Base-by-base conservation (phyloP, 2,329 filamentous ascomycete species). In the Fusarium marasasianum region DNA sequence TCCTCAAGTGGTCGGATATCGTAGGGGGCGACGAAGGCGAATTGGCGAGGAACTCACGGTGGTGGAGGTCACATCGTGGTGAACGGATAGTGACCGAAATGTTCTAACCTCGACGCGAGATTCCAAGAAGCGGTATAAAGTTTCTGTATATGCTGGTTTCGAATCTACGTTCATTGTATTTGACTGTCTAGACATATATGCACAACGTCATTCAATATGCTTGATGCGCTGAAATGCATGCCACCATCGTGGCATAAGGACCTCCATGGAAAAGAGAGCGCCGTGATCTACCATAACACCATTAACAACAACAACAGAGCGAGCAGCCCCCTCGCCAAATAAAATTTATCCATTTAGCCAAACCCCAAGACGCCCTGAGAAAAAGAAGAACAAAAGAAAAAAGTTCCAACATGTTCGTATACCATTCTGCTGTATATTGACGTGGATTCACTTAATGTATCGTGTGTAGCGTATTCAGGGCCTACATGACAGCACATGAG, bases 401-500 rank as follows among this genome's bases (percentile, higher is more conserved):
- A 33, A 31, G 6, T 26, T 41, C 57, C 35, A 44, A 61, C 29
- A 61, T 43, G 35, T 63, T 56, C 62, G 56, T 61, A 17, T 54
- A 41, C 43, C 47, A 45, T n/a, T 59, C 51, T 48, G 31, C 24
- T 53, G 64, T 61, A 45, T 58, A 47, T 44, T 47, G 53, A 13
- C 26, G 59, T 56, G 44, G 45, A 54, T 37, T 50, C 29, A 40
- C 53, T 47, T 29, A 18, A 35, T 56, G n/a, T 51, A 35, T 63
- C 50, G 45, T 71, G 24, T 43, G 58, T 55, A 33, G 56, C 43
- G 35, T 56, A 35, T 56, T 31, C n/a, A 26, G 29, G 24, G 37
- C 45, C 90, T 84, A 93, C 91, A 93, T 93, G 64, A 93, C 84
- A 48, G 82, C 79, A 80, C 91, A 93, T 35, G 85, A 82, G n/a